Evolutionary conservation across 2,329 filamentous ascomycete species (phyloP), one percentile per base, ranked within the genome.

Genomic region (Thelonectria rubi): DNA sequence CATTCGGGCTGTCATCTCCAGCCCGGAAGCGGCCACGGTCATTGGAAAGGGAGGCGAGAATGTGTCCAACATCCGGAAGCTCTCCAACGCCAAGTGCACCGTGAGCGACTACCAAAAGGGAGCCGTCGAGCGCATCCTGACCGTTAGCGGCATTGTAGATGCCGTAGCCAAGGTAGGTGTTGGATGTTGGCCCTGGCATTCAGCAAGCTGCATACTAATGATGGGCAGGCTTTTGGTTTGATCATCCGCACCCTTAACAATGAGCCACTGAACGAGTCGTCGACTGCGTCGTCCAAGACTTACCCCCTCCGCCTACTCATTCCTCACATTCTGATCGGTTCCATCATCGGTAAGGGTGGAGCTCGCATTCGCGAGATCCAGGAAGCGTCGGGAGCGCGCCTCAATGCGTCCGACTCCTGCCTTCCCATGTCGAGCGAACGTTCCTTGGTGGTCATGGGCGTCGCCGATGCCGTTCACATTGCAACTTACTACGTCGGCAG

Each of bases 1-100:
- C 77, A 92, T 99, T 72, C 91, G 95, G 70, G 93, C 95, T 58
- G 94, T 97, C 72, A 99, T 99, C 72, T 97, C 94, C 54, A 99
- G 94, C 78, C 93, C 93, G 47, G 95, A 99, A 79, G 95, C 95
- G 69, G 95, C 95, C 40, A 99, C 95, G 50, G 93, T 97, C 69
- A 99, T 99, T 79, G 95, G 95, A 75, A 99, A 99, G 81, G 94
- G 94, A 66, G 95, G 95, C 76, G 95, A 99, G 83, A 99, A 99
- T 75, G 95, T 99, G 49, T 97, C 94, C 69, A 93, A 97, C 80
- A 98, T 99, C 75, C 89, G 95, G 69, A 93, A 92, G 76, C 85
- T 97, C 80, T 97, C 95, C 54, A 94, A 93, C 72, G 95, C 95
- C 69, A 98, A 98, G 81, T 99, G 95, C 83, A 99, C 95, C 49